Evolutionary conservation across 129 eudicot genomes (phyloP).

Genomic region (Flaveria brownii): DNA sequence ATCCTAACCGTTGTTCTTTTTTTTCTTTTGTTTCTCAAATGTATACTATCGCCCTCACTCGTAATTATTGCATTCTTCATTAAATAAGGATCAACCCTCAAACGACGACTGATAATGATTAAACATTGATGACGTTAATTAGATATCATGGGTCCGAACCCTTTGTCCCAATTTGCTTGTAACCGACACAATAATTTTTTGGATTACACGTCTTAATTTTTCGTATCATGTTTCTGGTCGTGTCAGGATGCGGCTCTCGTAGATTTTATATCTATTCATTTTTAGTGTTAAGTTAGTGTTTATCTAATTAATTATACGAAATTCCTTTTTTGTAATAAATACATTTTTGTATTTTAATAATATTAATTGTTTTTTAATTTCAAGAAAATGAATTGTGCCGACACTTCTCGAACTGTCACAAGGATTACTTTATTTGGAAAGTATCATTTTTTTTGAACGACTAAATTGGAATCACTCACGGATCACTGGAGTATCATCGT

Average conservation of each 20-base stretch:
- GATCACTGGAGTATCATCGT: too few relatives aligned
- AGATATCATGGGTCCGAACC: neutral
- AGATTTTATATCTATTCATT: neutral
- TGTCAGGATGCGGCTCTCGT: neutral
- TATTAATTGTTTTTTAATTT: neutral
- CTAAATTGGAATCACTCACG: too few relatives aligned
- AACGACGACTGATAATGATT: neutral
- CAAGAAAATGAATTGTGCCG: slow-evolving; percentile 9
- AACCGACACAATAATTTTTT: neutral
- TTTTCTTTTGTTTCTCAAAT: neutral
- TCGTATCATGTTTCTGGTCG: neutral
- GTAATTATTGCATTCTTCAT: neutral
- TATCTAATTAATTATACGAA: neutral
- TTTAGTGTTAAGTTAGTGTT: neutral
- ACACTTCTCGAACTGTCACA: slow-evolving; percentile 14
- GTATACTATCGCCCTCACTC: neutral
- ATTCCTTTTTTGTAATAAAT: neutral
- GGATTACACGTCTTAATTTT: neutral
- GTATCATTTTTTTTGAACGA: neutral
- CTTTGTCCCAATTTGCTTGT: neutral
- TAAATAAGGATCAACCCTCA: neutral
- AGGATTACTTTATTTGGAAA: slow-evolving; percentile 2
- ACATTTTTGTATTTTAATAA: neutral
- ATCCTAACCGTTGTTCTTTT: neutral
- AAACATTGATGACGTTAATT: neutral